phyloP scores from a whole-genome alignment of 192 early-diverging fungal species.

The Backusella australiensis region DNA sequence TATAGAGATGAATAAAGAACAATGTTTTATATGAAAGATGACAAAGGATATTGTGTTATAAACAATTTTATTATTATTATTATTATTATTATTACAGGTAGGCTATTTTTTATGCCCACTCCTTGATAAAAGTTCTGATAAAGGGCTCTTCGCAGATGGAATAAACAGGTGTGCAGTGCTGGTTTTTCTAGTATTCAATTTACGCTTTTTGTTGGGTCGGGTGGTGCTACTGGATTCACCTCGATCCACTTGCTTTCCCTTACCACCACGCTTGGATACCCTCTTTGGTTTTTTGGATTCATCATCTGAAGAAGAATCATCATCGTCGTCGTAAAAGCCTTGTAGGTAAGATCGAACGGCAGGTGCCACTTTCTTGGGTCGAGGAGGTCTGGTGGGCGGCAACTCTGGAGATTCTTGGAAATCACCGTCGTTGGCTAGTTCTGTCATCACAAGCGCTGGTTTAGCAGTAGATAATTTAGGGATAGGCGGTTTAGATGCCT shows the following conservation, averaged over 20 bases:
- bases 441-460: too few species aligned
- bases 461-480: too few species aligned
- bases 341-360: not conserved
- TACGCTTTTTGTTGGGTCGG: not conserved
- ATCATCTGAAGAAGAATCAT: not conserved
- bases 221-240: not conserved
- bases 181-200: not conserved
- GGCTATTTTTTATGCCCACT: not conserved
- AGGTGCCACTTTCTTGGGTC: not conserved
- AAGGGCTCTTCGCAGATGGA: not conserved
- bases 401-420: not conserved
- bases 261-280: not conserved
- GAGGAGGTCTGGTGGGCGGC: not conserved
- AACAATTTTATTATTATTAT: not conserved
- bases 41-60: too few species aligned
- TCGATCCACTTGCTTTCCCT: too few species aligned
- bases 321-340: not conserved
- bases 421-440: not conserved
- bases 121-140: not conserved
- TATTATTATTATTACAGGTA: not conserved
- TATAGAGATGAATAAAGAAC: conserved; percentile 43
- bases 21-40: too few species aligned
- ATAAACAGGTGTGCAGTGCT: not conserved
- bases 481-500: too few species aligned
- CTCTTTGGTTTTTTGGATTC: not conserved